Percentiles rank a stretch among this genome's conserved stretches.
Evolutionary conservation across 2,329 filamentous ascomycete genomes (phyloP).

Genomic region (Polychaeton citri): DNA sequence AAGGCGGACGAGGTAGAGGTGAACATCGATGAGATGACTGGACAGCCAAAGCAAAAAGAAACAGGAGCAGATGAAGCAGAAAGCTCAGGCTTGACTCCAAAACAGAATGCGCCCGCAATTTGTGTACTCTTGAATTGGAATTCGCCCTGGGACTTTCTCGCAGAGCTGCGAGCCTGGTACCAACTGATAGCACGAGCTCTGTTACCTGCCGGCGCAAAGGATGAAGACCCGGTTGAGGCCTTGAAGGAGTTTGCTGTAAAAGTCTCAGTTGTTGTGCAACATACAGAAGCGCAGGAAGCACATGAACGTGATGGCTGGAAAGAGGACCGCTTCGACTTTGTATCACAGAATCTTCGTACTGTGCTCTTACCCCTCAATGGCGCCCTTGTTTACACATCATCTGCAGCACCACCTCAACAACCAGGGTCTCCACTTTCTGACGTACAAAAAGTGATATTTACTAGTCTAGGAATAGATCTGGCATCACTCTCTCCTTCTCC

Average conservation of each 20-base stretch:
- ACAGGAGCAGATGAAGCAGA: slow-evolving; percentile 5
- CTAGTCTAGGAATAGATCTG: slow-evolving; percentile 48
- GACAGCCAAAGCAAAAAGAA: not conserved
- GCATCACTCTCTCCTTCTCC: slow-evolving; percentile 11
- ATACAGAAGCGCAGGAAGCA: slow-evolving; percentile 82
- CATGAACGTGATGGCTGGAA: slow-evolving; percentile 88
- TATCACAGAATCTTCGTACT: slow-evolving; percentile 84
- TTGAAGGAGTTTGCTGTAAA: slow-evolving; percentile 87
- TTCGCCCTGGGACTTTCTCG: slow-evolving; percentile 83
- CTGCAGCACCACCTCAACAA: slow-evolving; percentile 19
- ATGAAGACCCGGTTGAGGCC: slow-evolving; percentile 59
- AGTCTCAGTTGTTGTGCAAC: slow-evolving; percentile 89
- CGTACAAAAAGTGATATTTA: slow-evolving; percentile 69
- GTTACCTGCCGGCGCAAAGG: slow-evolving; percentile 49
- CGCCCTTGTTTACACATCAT: slow-evolving; percentile 33
- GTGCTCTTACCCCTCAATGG: slow-evolving; percentile 63
- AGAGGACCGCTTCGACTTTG: slow-evolving; percentile 92
- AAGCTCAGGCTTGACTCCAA: slow-evolving; percentile 2
- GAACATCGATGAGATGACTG: slow-evolving; percentile 3
- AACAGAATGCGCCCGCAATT: slow-evolving; percentile 27
- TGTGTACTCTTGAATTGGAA: slow-evolving; percentile 94
- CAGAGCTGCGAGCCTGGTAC: slow-evolving; percentile 81
- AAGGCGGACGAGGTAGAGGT: slow-evolving; percentile 5
- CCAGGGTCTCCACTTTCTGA: slow-evolving; percentile 18
- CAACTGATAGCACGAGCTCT: slow-evolving; percentile 62